Evolutionary conservation across 768 basidiomycete genomes (phyloP).

Genomic region (Termitomyces bulborhizus): DNA sequence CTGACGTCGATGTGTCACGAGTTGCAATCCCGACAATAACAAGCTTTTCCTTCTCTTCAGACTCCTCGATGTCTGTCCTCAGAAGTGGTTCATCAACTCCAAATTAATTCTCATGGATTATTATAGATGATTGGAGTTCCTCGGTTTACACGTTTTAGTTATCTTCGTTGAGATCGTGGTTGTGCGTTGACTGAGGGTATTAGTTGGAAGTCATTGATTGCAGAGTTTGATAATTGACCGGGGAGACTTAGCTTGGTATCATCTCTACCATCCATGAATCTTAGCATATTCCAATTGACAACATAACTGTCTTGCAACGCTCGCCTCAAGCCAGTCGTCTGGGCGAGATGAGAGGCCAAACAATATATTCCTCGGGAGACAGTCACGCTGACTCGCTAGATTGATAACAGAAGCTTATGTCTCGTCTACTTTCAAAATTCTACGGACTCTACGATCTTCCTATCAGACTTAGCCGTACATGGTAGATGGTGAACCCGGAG

Average conservation of each 20-base stretch:
- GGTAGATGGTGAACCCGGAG: not conserved
- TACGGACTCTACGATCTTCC: not conserved
- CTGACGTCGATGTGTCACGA: not conserved
- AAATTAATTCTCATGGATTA: not conserved
- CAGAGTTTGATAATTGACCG: no score
- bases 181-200: not conserved
- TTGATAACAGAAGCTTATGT: no score
- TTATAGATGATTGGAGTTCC: not conserved
- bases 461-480: not conserved
- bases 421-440: not conserved
- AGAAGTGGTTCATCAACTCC: no score
- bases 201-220: no score
- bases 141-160: no score
- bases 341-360: not conserved
- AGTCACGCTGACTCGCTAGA: no score
- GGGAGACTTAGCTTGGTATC: no score
- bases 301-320: no score
- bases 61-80: not conserved
- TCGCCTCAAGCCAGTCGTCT: not conserved
- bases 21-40: not conserved
- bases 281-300: no score
- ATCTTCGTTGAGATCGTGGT: not conserved
- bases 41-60: not conserved
- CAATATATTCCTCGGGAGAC: not conserved
- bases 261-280: no score